Conservation (phyloP, 1,284 basidiomycete species). For the Apiotrichum gamsii region DNA sequence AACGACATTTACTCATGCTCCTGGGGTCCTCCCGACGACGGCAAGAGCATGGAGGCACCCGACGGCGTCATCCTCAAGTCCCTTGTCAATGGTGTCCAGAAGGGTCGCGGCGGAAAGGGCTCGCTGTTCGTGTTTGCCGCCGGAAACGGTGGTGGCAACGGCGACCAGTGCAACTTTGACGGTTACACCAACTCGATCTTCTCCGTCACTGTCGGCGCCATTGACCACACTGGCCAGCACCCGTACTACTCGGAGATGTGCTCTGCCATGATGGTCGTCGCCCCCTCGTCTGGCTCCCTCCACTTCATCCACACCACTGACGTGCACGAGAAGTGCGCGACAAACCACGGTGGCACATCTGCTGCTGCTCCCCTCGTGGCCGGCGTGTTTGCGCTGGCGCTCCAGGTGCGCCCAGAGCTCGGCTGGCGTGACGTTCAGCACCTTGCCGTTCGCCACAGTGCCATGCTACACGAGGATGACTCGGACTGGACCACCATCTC, state of each 20-base stretch:
- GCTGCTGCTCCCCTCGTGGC: constrained; percentile 95
- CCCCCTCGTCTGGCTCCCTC: constrained; percentile 92
- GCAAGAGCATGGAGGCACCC: constrained; percentile 90
- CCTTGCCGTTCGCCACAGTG: constrained; percentile 72
- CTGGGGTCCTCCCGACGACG: constrained; percentile 97
- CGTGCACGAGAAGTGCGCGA: constrained; percentile 65
- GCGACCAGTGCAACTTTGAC: constrained; percentile 99
- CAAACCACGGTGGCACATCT: constrained; percentile 87
- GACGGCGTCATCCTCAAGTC: constrained; percentile 88
- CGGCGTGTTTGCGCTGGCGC: constrained; percentile 80
- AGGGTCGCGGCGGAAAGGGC: constrained; percentile 83
- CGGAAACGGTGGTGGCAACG: constrained; percentile 85
- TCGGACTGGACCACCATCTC: constrained; percentile 90
- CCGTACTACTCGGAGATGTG: constrained; percentile 97
- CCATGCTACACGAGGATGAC: constrained; percentile 77
- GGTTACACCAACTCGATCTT: constrained; percentile 99
- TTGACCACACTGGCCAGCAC: constrained; percentile 86
- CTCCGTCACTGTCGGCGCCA: constrained; percentile 88
- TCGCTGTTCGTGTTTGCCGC: constrained; percentile 96
- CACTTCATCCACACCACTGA: constrained; percentile 94
- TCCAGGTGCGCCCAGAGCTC: constrained; percentile 80
- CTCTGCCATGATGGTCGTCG: constrained; percentile 92
- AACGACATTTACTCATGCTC: constrained; percentile 93
- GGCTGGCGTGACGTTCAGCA: constrained; percentile 97
- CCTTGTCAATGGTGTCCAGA: constrained; percentile 87